These are phyloP conservation scores for Rhinocladiella mackenziei DNA, from an alignment of 2,329 filamentous ascomycete genomes.

Conservation along the genomic window DNA sequence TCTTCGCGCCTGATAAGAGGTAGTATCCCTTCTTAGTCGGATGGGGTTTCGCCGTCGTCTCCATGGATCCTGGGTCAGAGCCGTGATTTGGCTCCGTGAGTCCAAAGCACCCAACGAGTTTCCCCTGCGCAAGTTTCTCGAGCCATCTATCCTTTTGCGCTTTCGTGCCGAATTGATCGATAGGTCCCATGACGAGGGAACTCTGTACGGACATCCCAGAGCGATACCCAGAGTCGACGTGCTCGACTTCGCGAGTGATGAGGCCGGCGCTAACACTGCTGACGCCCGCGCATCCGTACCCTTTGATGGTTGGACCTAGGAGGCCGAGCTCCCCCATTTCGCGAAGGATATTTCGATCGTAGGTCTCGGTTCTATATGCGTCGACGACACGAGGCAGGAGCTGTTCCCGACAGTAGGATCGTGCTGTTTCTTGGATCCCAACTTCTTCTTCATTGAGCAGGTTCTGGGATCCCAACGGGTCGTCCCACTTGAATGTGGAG, in stretches of 20 bases:
- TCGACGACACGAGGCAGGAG: conserved; percentile 81
- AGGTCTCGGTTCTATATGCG: conserved; percentile 79
- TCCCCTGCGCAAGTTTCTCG: conserved; percentile 74
- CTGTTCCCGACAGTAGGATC: conserved; percentile 87
- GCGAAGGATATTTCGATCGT: conserved; percentile 75
- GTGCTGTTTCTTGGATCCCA: conserved; percentile 82
- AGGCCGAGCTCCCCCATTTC: conserved; percentile 91
- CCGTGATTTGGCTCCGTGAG: conserved; percentile 91
- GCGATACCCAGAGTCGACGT: conserved; percentile 85
- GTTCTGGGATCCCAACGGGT: conserved; percentile 70
- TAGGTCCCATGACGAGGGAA: conserved; percentile 87
- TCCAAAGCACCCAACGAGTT: conserved; percentile 78
- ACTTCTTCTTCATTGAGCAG: conserved; percentile 85
- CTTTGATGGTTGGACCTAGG: conserved; percentile 79
- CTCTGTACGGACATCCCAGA: conserved; percentile 92
- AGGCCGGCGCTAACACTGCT: conserved; percentile 80
- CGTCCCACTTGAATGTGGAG: conserved; percentile 76
- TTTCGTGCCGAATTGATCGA: conserved; percentile 75
- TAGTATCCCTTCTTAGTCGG: conserved; percentile 79
- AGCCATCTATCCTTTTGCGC: conserved; percentile 83
- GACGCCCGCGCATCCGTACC: conserved; percentile 81
- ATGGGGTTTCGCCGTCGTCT: conserved; percentile 75
- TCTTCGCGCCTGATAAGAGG: conserved; percentile 75
- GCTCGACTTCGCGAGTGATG: conserved; percentile 84
- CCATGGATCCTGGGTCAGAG: conserved; percentile 86